Conservation (phyloP, 2,329 filamentous ascomycete genomes). For the Helotiales sp. region DNA sequence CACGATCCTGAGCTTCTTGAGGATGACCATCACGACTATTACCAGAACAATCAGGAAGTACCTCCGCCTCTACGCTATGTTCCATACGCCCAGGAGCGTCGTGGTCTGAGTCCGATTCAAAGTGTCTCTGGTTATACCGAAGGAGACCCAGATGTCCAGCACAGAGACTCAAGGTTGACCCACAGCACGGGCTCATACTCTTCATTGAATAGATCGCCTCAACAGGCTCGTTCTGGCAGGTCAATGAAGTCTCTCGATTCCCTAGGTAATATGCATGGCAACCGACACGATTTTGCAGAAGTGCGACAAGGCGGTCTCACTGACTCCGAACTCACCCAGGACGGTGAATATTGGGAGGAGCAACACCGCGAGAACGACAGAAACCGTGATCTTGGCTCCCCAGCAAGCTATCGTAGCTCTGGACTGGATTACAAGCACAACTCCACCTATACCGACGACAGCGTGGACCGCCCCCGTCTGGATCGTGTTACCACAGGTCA, state of each 20-base stretch:
- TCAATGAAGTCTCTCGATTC: conserved; percentile 55
- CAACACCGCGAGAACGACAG: conserved; percentile 43
- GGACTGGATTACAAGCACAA: conserved; percentile 58
- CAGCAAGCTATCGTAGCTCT: conserved; percentile 61
- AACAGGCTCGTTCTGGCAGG: conserved; percentile 55
- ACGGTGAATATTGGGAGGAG: conserved; percentile 44
- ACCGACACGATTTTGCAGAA: conserved; percentile 43
- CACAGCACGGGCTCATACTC: conserved; percentile 62
- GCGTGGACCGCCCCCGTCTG: conserved; percentile 57
- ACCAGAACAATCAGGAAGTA: conserved; percentile 58
- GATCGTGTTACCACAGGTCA: conserved; percentile 68
- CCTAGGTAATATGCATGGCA: conserved; percentile 36
- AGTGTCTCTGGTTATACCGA: conserved; percentile 88
- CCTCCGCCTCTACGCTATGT: conserved; percentile 68
- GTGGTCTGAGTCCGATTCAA: conserved; percentile 85
- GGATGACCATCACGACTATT: conserved; percentile 48
- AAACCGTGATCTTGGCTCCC: conserved; percentile 57
- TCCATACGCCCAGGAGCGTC: conserved; percentile 71
- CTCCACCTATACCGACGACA: conserved; percentile 61
- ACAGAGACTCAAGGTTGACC: conserved; percentile 61
- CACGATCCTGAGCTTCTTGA: conserved; percentile 39
- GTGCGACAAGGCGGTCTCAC: conserved; percentile 43
- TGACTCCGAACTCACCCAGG: conserved; percentile 53
- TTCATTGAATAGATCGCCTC: conserved; percentile 63
- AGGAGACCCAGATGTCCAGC: conserved; percentile 61